Conservation (phyloP, 2,329 filamentous ascomycete species). For the Ilyonectria destructans region DNA sequence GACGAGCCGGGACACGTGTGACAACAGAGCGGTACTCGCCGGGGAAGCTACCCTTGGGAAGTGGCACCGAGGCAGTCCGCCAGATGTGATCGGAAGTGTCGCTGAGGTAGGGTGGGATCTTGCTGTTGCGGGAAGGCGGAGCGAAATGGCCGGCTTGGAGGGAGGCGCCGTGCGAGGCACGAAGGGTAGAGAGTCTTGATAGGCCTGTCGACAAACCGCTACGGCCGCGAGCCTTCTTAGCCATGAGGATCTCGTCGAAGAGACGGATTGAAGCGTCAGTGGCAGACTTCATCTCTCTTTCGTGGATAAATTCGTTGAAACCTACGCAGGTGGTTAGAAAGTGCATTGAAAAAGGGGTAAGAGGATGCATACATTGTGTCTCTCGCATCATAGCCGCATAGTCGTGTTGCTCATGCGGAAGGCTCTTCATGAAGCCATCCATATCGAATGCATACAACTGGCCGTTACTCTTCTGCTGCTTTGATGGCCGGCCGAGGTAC, state of each 20-base stretch:
- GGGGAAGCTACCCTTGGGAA: conserved; percentile 74
- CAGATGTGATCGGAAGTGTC: conserved; percentile 86
- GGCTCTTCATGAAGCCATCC: conserved; percentile 75
- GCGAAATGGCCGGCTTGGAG: conserved; percentile 57
- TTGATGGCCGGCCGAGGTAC: conserved; percentile 72
- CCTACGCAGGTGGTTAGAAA: conserved; percentile 41
- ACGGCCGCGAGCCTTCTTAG: conserved; percentile 80
- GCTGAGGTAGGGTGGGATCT: conserved; percentile 74
- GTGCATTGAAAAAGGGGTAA: neutral
- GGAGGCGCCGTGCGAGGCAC: conserved; percentile 69
- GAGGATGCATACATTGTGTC: conserved; percentile 71
- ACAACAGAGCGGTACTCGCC: conserved; percentile 75
- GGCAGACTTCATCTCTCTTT: conserved; percentile 78
- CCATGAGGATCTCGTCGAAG: conserved; percentile 88
- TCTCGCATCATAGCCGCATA: conserved; percentile 77
- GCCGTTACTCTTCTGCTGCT: conserved; percentile 73
- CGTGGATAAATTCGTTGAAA: conserved; percentile 90
- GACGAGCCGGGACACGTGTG: conserved; percentile 82
- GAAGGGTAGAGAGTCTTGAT: conserved; percentile 73
- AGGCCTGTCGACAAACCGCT: conserved; percentile 77
- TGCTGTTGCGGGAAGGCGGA: conserved; percentile 57
- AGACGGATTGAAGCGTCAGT: conserved; percentile 79
- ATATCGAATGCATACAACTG: conserved; percentile 77
- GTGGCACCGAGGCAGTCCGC: conserved; percentile 76
- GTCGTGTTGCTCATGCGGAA: conserved; percentile 77